phyloP scores from a whole-genome alignment of 768 basidiomycete genomes.

The Panellus pusillus region DNA sequence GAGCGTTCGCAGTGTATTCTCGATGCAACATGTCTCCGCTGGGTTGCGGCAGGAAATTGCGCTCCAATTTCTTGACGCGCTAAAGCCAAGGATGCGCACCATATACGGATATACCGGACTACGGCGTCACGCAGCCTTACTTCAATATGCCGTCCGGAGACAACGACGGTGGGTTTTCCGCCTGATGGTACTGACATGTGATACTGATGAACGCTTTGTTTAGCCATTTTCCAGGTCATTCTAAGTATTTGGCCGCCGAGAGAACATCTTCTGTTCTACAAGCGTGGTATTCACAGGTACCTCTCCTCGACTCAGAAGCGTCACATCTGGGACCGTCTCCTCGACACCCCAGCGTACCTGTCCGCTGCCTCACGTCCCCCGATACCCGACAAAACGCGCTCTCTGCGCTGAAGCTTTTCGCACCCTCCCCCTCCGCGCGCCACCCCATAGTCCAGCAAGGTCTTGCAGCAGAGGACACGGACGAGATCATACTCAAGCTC shows the following conservation, averaged over 20 bases:
- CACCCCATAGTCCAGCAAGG: conserved; percentile 10
- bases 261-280: conserved; percentile 14
- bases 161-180: conserved; percentile 15
- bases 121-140: conserved; percentile 19
- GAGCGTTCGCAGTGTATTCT: conserved; percentile 19
- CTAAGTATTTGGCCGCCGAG: conserved; percentile 15
- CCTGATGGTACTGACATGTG: no score
- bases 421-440: conserved; percentile 16
- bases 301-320: conserved; percentile 11
- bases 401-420: conserved; percentile 1
- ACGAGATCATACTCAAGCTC: conserved; percentile 7
- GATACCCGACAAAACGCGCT: conserved; percentile 3
- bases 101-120: conserved; percentile 15
- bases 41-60: conserved; percentile 6
- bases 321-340: conserved; percentile 14
- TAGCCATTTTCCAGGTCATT: conserved; percentile 18
- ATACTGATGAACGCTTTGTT: no score
- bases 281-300: not conserved
- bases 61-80: conserved; percentile 13
- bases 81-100: conserved; percentile 13
- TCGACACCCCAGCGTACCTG: conserved; percentile 15
- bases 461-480: conserved; percentile 6
- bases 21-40: conserved; percentile 18
- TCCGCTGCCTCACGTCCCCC: not conserved
- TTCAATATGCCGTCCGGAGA: conserved; percentile 15